Percentiles rank a stretch among this genome's conserved stretches.
These are phyloP conservation scores for Musa itinerans DNA, from an alignment of 176 grass and related monocot genomes.

Conservation along the genomic window DNA sequence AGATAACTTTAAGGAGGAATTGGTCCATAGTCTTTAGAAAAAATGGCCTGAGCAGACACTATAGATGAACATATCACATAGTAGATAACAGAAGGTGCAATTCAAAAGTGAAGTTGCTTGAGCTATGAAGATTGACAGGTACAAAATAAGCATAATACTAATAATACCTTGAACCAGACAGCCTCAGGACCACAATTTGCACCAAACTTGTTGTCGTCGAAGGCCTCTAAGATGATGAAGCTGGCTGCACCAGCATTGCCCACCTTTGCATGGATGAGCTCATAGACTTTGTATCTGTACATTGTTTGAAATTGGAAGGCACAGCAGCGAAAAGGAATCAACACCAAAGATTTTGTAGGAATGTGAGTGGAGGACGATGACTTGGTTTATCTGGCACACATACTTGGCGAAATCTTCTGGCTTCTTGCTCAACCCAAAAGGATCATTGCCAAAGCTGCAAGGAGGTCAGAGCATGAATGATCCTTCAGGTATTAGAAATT, in stretches of 20 bases:
- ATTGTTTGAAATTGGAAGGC: not conserved
- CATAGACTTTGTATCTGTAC: slow-evolving; percentile 74
- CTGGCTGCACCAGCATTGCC: slow-evolving; percentile 94
- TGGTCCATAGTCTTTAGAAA: too few relatives aligned
- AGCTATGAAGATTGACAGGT: too few relatives aligned
- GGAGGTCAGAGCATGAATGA: not conserved
- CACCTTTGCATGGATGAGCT: slow-evolving; percentile 85
- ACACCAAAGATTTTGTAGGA: not conserved
- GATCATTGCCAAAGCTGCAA: slow-evolving; percentile 85
- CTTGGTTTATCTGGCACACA: slow-evolving; percentile 16
- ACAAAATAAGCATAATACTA: too few relatives aligned
- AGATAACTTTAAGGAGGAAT: too few relatives aligned
- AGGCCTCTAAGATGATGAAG: slow-evolving; percentile 76
- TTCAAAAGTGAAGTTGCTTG: too few relatives aligned
- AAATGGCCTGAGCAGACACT: too few relatives aligned
- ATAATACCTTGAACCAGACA: slow-evolving; percentile 88
- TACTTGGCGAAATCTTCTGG: slow-evolving; percentile 80
- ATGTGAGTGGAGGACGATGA: not conserved
- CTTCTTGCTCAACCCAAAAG: slow-evolving; percentile 92
- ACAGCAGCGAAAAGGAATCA: not conserved
- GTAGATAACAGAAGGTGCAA: too few relatives aligned
- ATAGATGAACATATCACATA: too few relatives aligned
- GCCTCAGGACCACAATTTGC: slow-evolving; percentile 88
- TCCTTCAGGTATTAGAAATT: too few relatives aligned
- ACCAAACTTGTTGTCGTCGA: slow-evolving; percentile 61